These are phyloP conservation scores for Lepiota venenata DNA, from an alignment of 768 basidiomycete genomes.

Conservation along the genomic window DNA sequence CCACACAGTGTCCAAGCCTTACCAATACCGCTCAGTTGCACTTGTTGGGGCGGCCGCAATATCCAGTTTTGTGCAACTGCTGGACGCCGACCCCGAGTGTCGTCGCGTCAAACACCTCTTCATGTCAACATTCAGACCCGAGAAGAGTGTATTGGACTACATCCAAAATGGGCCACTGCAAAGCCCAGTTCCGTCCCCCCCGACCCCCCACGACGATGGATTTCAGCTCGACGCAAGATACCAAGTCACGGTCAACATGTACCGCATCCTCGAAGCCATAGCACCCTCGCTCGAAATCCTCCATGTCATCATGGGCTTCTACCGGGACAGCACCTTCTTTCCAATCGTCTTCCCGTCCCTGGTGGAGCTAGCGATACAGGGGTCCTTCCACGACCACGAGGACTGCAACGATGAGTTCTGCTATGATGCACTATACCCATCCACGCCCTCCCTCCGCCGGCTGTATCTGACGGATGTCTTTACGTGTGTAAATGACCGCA, in stretches of 20 bases:
- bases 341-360: slow-evolving; percentile 8
- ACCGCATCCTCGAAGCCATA: slow-evolving; percentile 11
- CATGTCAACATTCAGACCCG: slow-evolving; percentile 9
- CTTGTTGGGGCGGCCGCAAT: slow-evolving; percentile 6
- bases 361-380: slow-evolving; percentile 14
- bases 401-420: slow-evolving; percentile 10
- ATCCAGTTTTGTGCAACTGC: slow-evolving; percentile 3
- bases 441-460: slow-evolving; percentile 9
- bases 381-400: slow-evolving; percentile 8
- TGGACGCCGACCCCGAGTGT: slow-evolving; percentile 1
- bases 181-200: neutral
- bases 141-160: neutral
- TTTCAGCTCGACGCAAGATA: neutral
- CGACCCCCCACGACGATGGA: neutral
- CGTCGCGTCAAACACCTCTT: slow-evolving; percentile 13
- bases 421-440: slow-evolving; percentile 6
- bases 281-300: slow-evolving; percentile 9
- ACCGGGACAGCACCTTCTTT: slow-evolving; percentile 14
- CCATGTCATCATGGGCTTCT: slow-evolving; percentile 9
- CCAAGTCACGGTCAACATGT: slow-evolving; percentile 10
- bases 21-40: slow-evolving; percentile 9
- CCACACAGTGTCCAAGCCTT: slow-evolving; percentile 11
- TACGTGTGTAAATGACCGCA: slow-evolving; percentile 4
- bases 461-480: slow-evolving; percentile 11
- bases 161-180: neutral